Base-by-base conservation (phyloP, 805 yeast genomes). In the Blastobotrys terrestris region DNA sequence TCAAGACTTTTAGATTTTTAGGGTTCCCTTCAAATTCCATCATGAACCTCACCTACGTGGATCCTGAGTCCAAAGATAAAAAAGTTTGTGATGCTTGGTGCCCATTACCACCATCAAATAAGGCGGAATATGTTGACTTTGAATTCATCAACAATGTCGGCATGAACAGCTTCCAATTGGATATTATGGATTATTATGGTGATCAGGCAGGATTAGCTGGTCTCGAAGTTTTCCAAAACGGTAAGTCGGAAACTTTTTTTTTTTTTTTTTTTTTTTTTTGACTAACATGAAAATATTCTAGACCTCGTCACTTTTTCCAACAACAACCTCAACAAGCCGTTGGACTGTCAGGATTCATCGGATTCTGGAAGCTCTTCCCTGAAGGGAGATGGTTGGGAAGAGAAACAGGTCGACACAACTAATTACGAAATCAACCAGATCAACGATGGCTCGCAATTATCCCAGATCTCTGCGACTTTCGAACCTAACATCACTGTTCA, bases 41-140 rank as follows among this genome's bases (percentile, higher is more conserved):
- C 56, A 87, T 94, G 96, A 94, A 94, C 66, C 67, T 94, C 58
- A 81, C 95, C 0, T 94, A 90, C 62, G 72, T 86, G 19, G 92
- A 92, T 63, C 95, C 96, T 2, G 55, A 64, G 0, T 77, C 88
- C 1, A 81, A 84, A 48, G 69, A 73, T n/a, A 49, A 77, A 2
- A 65, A 70, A 14, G 71, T 71, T 63, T 94, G 99, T 73, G 96
- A 90, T 67, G 95, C 96, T 0, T 84, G 80, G 77, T 94, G 99
- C 68, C 95, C 97, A 0, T 71, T 92, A 21, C 69, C 77, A 1
- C 73, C 74, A 26, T 54, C 54, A 31, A 45, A 56, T 15, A 54
- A 62, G n/a, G 56, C 70, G 1, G 67, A 72, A n/a, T 89, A 76
- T 62, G 92, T 86, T 63, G 97, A 91, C 55, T 94, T 88, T 70